Conservation (phyloP, 768 basidiomycete genomes). For the Strobilomyces dryophilus region DNA sequence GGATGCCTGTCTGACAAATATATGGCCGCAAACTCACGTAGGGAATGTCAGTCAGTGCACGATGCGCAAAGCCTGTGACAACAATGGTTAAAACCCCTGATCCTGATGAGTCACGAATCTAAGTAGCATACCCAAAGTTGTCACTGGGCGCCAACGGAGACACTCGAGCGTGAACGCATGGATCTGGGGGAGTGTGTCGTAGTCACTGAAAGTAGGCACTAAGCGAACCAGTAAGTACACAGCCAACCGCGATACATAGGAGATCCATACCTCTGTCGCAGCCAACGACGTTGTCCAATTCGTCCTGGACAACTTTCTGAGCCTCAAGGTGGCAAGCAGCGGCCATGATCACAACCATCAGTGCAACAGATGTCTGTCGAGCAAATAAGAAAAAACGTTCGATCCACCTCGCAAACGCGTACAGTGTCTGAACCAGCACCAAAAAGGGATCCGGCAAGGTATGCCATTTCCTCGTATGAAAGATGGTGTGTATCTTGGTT, state of each 20-base stretch:
- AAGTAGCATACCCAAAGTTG: conserved; percentile 24
- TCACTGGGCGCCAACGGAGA: conserved; percentile 40
- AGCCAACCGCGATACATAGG: not conserved
- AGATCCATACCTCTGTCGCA: conserved; percentile 28
- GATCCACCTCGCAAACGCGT: conserved; percentile 5
- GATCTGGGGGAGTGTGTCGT: conserved; percentile 33
- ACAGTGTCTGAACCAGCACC: conserved; percentile 64
- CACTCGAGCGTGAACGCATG: conserved; percentile 40
- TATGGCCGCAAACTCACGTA: conserved; percentile 40
- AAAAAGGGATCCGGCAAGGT: conserved; percentile 61
- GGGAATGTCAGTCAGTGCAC: conserved; percentile 58
- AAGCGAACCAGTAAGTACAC: not conserved
- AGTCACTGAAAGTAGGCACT: conserved; percentile 43
- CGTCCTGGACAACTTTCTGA: conserved; percentile 47
- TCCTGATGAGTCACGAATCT: not conserved
- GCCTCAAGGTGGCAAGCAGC: conserved; percentile 52
- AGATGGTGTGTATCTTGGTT: conserved; percentile 51
- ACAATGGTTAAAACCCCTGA: not conserved
- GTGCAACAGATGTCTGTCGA: conserved; percentile 48
- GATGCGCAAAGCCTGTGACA: conserved; percentile 53
- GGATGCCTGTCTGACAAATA: not conserved
- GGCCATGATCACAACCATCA: conserved; percentile 55
- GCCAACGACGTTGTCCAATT: conserved; percentile 52
- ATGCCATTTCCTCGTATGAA: conserved; percentile 54
- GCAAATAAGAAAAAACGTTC: not conserved